Evolutionary conservation across 352 stramenopile genomes (phyloP).

Genomic region (Phytophthora aleatoria): DNA sequence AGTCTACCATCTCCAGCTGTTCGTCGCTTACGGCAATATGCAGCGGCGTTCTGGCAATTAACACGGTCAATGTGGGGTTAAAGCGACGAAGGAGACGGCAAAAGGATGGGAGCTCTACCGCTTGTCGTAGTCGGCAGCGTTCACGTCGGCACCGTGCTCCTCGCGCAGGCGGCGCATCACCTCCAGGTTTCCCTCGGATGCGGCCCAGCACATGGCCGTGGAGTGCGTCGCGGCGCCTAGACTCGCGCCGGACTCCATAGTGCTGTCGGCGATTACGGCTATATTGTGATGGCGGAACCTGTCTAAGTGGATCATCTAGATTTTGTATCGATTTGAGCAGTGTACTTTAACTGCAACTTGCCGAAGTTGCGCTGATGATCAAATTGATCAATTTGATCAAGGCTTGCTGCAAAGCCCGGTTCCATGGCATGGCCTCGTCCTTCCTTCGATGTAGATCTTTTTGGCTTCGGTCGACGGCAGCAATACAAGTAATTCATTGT

Average conservation of each 20-base stretch:
- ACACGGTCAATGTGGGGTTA: background rate
- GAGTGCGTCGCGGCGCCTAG: constrained; percentile 38
- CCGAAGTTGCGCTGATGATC: no score
- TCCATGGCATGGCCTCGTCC: no score
- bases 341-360: no score
- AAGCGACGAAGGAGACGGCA: background rate
- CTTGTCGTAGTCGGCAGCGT: constrained; percentile 78
- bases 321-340: background rate
- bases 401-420: no score
- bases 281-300: background rate
- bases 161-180: constrained; percentile 62
- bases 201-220: constrained; percentile 82
- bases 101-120: constrained; percentile 38
- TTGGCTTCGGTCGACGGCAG: no score
- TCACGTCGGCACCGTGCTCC: constrained; percentile 71
- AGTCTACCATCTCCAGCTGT: constrained; percentile 59
- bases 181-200: constrained; percentile 61
- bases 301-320: background rate
- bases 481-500: no score
- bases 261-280: constrained; percentile 5
- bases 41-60: constrained; percentile 58
- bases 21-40: constrained; percentile 79
- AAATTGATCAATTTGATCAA: no score
- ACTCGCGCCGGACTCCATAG: constrained; percentile 13
- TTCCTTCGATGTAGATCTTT: no score